phyloP scores from a whole-genome alignment of 345 rosid genomes.

The Gossypium arboreum region DNA sequence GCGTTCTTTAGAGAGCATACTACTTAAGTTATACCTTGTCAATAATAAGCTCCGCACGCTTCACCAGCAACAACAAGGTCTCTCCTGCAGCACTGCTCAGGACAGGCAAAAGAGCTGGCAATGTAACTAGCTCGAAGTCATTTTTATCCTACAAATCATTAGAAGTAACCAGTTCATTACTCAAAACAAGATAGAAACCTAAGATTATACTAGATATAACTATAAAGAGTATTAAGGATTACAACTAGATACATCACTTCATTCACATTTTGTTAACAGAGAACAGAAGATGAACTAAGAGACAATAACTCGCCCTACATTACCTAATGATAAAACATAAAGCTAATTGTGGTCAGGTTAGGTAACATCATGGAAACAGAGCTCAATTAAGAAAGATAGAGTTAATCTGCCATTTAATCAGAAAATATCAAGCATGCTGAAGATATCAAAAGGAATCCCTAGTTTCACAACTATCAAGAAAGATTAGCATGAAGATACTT shows the following conservation, averaged over 20 bases:
- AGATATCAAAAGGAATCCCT: background rate
- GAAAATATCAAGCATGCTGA: background rate
- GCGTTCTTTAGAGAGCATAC: background rate
- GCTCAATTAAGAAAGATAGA: background rate
- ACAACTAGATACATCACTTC: background rate
- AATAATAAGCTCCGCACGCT: constrained; percentile 83
- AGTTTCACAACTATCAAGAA: background rate
- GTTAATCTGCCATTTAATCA: background rate
- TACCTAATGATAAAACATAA: background rate
- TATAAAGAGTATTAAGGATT: background rate
- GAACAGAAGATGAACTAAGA: background rate
- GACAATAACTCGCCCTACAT: background rate
- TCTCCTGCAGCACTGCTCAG: constrained; percentile 88
- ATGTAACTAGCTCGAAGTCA: constrained; percentile 86
- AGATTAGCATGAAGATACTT: background rate
- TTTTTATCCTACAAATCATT: constrained; percentile 67
- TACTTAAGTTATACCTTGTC: constrained; percentile 58
- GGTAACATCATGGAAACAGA: background rate
- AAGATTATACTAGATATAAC: background rate
- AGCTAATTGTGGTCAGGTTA: background rate
- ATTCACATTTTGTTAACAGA: background rate
- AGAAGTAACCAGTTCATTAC: constrained; percentile 15
- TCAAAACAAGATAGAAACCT: background rate
- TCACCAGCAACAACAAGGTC: constrained; percentile 81
- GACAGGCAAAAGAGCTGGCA: constrained; percentile 94